A percentile compares a stretch with the other conserved stretches of the same genome.
These are phyloP conservation scores for Cronartium quercuum DNA, from an alignment of 1,284 basidiomycete genomes.

Conservation along the genomic window DNA sequence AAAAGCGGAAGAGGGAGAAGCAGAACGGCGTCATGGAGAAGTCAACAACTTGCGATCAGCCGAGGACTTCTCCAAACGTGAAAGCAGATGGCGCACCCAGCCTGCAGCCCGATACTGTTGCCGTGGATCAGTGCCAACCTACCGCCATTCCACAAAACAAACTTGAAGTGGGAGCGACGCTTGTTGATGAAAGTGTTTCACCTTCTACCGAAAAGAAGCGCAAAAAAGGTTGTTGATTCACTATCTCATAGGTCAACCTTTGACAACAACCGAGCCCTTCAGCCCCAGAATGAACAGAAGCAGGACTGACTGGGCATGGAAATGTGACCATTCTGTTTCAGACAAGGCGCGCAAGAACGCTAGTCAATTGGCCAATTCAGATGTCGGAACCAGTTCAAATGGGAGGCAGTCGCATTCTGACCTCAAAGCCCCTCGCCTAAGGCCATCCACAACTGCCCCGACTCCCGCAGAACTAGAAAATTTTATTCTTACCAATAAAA, in stretches of 20 bases:
- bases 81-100: no score
- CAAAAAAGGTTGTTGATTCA: not conserved
- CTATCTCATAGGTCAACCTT: not conserved
- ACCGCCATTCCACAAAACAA: not conserved
- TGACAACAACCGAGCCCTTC: not conserved
- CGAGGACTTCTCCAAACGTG: no score
- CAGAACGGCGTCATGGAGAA: no score
- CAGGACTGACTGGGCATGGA: not conserved
- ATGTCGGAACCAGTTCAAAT: not conserved
- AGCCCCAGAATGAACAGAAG: not conserved
- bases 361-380: not conserved
- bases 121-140: no score
- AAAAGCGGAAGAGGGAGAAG: no score
- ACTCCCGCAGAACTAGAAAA: constrained; percentile 54
- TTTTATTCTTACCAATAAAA: constrained; percentile 66
- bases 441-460: not conserved
- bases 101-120: no score
- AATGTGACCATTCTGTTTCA: no score
- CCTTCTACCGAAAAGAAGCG: not conserved
- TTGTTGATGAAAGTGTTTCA: not conserved
- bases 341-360: not conserved
- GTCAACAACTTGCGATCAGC: no score
- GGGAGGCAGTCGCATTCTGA: not conserved
- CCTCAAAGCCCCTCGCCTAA: not conserved
- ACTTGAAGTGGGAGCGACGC: not conserved